A percentile compares a stretch with the other conserved stretches of the same genome.
Conservation (phyloP, 306 rosid genomes). For the Vigna radiata region DNA sequence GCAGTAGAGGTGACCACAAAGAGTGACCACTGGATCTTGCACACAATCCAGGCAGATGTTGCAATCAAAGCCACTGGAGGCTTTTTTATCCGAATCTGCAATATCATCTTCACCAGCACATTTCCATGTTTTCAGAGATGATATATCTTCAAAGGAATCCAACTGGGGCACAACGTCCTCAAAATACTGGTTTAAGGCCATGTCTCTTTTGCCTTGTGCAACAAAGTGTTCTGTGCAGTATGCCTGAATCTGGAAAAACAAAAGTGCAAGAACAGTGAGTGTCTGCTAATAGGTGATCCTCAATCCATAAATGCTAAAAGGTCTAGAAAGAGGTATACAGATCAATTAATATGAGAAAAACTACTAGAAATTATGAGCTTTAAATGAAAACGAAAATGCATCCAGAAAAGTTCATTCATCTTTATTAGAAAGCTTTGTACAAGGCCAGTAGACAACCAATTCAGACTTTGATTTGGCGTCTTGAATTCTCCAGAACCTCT, state of each 20-base stretch:
- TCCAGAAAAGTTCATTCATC: slow-evolving; percentile 21
- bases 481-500: slow-evolving; percentile 18
- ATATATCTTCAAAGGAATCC: slow-evolving; percentile 50
- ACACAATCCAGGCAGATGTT: slow-evolving; percentile 84
- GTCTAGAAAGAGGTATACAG: neutral
- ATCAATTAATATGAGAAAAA: neutral
- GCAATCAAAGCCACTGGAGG: slow-evolving; percentile 75
- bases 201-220: slow-evolving; percentile 34
- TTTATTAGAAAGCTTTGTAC: slow-evolving; percentile 7
- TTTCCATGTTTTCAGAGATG: slow-evolving; percentile 54
- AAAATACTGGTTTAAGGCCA: slow-evolving; percentile 61
- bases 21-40: slow-evolving; percentile 95
- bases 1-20: slow-evolving; percentile 95
- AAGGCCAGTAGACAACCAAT: slow-evolving; percentile 9
- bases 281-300: slow-evolving; percentile 13
- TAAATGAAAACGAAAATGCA: neutral
- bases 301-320: slow-evolving; percentile 1
- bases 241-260: slow-evolving; percentile 45
- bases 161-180: slow-evolving; percentile 50
- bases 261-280: neutral
- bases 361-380: neutral
- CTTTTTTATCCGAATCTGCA: slow-evolving; percentile 50
- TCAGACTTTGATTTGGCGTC: neutral
- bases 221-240: neutral
- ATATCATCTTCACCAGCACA: slow-evolving; percentile 44